Conservation (phyloP, 2,329 filamentous ascomycete species). For the Aspergillus quadrilineatus region DNA sequence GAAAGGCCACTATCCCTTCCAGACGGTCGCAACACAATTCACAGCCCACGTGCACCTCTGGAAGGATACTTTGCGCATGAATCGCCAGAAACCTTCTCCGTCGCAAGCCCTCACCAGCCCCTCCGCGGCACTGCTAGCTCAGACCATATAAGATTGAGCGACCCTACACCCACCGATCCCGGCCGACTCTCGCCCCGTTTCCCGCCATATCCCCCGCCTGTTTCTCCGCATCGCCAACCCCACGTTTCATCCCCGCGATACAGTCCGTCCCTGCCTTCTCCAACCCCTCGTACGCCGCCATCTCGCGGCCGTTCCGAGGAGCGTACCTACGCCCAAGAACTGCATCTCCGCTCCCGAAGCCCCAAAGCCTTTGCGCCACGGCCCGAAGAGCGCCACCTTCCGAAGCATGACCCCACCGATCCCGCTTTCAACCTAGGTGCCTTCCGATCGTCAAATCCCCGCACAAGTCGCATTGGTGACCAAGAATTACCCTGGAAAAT, state of each 20-base stretch:
- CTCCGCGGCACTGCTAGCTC: background rate
- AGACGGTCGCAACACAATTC: conserved; percentile 12
- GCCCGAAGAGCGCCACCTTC: conserved; percentile 23
- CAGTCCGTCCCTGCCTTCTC: conserved; percentile 12
- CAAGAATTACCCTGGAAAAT: conserved; percentile 41
- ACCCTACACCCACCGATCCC: conserved; percentile 4
- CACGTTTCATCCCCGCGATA: conserved; percentile 4
- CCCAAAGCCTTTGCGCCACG: conserved; percentile 30
- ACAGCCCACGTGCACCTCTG: conserved; percentile 14
- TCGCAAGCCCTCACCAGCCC: background rate
- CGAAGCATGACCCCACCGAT: conserved; percentile 24
- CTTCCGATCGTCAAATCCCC: conserved; percentile 32
- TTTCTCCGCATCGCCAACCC: conserved; percentile 6
- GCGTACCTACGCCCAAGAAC: conserved; percentile 30
- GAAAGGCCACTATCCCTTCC: conserved; percentile 6
- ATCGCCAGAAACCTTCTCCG: conserved; percentile 19
- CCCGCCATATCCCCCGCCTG: conserved; percentile 7
- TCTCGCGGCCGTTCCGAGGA: conserved; percentile 21
- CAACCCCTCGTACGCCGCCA: conserved; percentile 12
- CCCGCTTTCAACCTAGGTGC: conserved; percentile 32
- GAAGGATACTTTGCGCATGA: conserved; percentile 25
- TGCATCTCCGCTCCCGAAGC: conserved; percentile 40
- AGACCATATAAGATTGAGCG: conserved; percentile 8
- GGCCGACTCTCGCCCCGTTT: conserved; percentile 16
- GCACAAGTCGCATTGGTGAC: conserved; percentile 33